Evolutionary conservation across 192 early-diverging fungal genomes (phyloP).

Genomic region (Coemansia erecta): DNA sequence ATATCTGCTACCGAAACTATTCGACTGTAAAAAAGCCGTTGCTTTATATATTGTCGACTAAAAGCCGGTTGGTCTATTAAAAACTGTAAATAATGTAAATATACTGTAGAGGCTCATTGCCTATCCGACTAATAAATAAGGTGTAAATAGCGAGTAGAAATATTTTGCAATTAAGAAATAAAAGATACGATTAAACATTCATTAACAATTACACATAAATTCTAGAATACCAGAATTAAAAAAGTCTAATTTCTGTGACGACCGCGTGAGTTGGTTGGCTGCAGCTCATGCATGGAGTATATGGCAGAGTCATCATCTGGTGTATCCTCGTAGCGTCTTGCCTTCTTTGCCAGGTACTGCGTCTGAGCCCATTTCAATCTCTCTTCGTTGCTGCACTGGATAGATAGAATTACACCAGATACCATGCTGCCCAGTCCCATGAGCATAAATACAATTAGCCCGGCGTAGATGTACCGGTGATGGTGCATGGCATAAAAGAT

Average conservation of each 20-base stretch:
- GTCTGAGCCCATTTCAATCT: slow-evolving; percentile 17
- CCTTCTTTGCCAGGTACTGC: slow-evolving; percentile 26
- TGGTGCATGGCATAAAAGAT: slow-evolving; percentile 29
- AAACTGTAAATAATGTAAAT: too few relatives aligned
- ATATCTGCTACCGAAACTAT: too few relatives aligned
- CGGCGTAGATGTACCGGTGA: slow-evolving; percentile 37
- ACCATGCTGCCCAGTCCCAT: slow-evolving; percentile 24
- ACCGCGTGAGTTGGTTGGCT: neutral
- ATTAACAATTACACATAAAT: too few relatives aligned
- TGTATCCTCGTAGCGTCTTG: neutral
- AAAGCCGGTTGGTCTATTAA: too few relatives aligned
- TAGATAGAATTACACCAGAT: slow-evolving; percentile 20
- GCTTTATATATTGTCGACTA: too few relatives aligned
- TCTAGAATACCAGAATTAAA: neutral
- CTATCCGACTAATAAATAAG: too few relatives aligned
- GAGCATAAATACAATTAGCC: slow-evolving; percentile 28
- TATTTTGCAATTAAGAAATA: too few relatives aligned
- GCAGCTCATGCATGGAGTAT: slow-evolving; percentile 5
- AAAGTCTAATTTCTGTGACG: neutral
- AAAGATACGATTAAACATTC: too few relatives aligned
- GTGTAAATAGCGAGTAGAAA: too few relatives aligned
- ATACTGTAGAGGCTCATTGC: too few relatives aligned
- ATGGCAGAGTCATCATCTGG: slow-evolving; percentile 6
- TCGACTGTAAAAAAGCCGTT: too few relatives aligned
- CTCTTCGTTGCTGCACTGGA: slow-evolving; percentile 22